Evolutionary conservation across 257 asterid genomes (phyloP).

Genomic region (Buddleja alternifolia): DNA sequence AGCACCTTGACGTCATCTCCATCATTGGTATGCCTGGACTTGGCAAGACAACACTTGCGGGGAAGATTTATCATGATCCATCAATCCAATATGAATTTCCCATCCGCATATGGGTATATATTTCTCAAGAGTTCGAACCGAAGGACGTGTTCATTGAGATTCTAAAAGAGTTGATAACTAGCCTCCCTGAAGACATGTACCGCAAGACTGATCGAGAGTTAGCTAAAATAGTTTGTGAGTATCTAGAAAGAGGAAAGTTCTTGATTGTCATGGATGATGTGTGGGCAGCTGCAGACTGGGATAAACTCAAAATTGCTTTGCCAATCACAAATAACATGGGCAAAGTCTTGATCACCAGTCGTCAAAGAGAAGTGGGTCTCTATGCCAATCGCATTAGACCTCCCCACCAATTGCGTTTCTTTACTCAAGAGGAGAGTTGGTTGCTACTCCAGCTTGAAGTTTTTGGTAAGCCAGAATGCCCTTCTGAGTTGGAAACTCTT

Average conservation of each 20-base stretch:
- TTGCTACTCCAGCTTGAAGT: conserved; percentile 36
- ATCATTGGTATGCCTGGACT: conserved; percentile 42
- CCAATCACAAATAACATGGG: conserved; percentile 23
- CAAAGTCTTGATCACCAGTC: conserved; percentile 35
- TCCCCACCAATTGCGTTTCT: conserved; percentile 33
- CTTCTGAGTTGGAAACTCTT: conserved; percentile 10
- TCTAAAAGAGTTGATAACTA: conserved; percentile 26
- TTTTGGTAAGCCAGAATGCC: conserved; percentile 34
- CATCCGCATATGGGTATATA: conserved; percentile 32
- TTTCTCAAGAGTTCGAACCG: conserved; percentile 37
- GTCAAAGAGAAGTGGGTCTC: conserved; percentile 37
- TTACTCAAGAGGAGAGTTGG: too few relatives aligned
- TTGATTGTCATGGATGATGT: too few relatives aligned
- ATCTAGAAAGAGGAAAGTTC: not conserved
- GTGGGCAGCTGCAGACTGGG: not conserved
- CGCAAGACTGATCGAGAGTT: conserved; percentile 23
- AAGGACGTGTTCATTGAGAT: conserved; percentile 30
- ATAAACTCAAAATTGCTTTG: not conserved
- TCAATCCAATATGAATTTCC: conserved; percentile 19
- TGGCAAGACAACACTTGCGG: conserved; percentile 33
- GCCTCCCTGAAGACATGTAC: conserved; percentile 18
- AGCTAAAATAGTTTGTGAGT: conserved; percentile 16
- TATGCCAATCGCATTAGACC: conserved; percentile 26
- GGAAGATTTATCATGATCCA: conserved; percentile 18
- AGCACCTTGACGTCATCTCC: conserved; percentile 32